A percentile compares a stretch with the other conserved stretches of the same genome.
Conservation (phyloP, 2,329 filamentous ascomycete genomes). For the Fusarium verrucosum region DNA sequence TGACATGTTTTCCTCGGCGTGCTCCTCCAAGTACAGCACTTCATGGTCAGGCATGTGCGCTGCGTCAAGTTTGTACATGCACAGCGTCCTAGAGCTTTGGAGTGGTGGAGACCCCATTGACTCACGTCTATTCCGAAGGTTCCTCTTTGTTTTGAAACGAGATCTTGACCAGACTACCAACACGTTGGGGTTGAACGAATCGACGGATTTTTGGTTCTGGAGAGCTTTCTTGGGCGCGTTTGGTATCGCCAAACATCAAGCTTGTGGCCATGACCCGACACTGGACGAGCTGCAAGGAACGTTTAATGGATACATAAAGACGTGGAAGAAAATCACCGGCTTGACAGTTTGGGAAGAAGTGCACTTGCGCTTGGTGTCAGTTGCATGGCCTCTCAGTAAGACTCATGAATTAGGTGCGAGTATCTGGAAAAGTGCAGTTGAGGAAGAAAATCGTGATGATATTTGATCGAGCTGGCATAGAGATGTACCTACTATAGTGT, state of each 20-base stretch:
- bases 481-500: background rate
- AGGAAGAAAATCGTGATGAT: too few relatives aligned
- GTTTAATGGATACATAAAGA: slow-evolving; percentile 1
- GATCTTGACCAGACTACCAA: slow-evolving; percentile 2
- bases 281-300: background rate
- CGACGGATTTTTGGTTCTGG: slow-evolving; percentile 34
- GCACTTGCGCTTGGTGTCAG: background rate
- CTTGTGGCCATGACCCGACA: fast-evolving
- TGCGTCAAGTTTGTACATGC: slow-evolving; percentile 26
- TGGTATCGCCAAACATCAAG: slow-evolving; percentile 15
- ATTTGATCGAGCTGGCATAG: too few relatives aligned
- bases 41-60: slow-evolving; percentile 34
- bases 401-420: background rate
- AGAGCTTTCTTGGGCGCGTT: slow-evolving; percentile 27
- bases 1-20: background rate
- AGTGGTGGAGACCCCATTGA: slow-evolving; percentile 8
- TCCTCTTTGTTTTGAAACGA: slow-evolving; percentile 9
- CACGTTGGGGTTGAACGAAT: fast-evolving
- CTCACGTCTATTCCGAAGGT: background rate
- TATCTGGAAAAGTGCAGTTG: slow-evolving; percentile 8
- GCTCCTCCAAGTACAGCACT: background rate
- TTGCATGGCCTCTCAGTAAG: slow-evolving; percentile 16
- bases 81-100: slow-evolving; percentile 33
- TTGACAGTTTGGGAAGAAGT: slow-evolving; percentile 9
- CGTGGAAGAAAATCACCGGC: slow-evolving; percentile 1